Evolutionary conservation across 1,139 yeast genomes (phyloP).

Genomic region (Candida freyschussii): DNA sequence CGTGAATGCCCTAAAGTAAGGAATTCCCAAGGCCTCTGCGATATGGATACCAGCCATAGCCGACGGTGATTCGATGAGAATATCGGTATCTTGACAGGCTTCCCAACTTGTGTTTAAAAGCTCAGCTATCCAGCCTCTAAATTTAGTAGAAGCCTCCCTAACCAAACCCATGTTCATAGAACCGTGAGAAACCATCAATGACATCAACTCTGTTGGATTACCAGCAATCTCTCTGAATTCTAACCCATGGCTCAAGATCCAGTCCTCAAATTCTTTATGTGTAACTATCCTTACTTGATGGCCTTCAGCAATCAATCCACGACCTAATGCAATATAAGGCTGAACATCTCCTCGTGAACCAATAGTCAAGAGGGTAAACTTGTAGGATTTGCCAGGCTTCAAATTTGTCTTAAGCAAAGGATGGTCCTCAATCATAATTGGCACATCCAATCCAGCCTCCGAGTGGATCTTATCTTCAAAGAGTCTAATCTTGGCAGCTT

Average conservation of each 20-base stretch:
- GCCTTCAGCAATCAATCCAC: constrained; percentile 73
- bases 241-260: constrained; percentile 67
- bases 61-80: constrained; percentile 87
- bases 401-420: constrained; percentile 51
- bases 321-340: constrained; percentile 87
- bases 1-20: constrained; percentile 91
- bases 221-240: constrained; percentile 79
- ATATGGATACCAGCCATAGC: constrained; percentile 95
- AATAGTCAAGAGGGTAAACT: constrained; percentile 73
- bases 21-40: constrained; percentile 85
- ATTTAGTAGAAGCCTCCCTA: constrained; percentile 75
- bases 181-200: constrained; percentile 88
- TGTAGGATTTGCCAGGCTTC: constrained; percentile 48
- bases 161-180: constrained; percentile 78
- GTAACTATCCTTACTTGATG: constrained; percentile 82
- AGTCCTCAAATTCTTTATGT: constrained; percentile 71
- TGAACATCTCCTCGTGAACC: constrained; percentile 97
- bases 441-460: constrained; percentile 60
- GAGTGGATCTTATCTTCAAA: constrained; percentile 58
- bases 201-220: constrained; percentile 88
- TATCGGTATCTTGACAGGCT: constrained; percentile 80
- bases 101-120: constrained; percentile 70
- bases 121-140: constrained; percentile 76
- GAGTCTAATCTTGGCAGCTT: constrained; percentile 50
- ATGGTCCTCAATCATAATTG: constrained; percentile 61